These are phyloP conservation scores for Backusella macrospora DNA, from an alignment of 192 early-diverging fungal genomes.

Conservation along the genomic window DNA sequence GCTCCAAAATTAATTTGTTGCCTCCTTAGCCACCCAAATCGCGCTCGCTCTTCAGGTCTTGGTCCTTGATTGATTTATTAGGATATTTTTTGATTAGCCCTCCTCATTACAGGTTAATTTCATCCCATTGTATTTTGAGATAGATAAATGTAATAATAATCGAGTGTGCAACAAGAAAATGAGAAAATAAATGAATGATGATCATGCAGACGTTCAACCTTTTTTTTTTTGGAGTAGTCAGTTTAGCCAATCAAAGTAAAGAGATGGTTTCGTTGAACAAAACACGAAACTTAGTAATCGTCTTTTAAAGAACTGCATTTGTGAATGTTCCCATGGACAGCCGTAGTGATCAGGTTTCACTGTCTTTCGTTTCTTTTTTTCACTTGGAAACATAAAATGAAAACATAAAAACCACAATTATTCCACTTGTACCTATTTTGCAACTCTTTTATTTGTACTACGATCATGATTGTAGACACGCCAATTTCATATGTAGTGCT, in stretches of 20 bases:
- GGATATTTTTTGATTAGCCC: too few species aligned
- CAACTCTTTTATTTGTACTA: neutral
- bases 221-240: neutral
- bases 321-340: slow-evolving; percentile 7
- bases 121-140: too few species aligned
- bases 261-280: neutral
- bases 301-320: neutral
- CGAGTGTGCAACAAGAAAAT: neutral
- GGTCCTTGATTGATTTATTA: neutral
- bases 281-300: slow-evolving; percentile 7
- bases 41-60: neutral
- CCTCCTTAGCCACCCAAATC: neutral
- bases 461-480: neutral
- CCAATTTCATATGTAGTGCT: slow-evolving; percentile 12
- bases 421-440: neutral
- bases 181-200: neutral
- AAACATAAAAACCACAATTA: too few species aligned
- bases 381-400: too few species aligned
- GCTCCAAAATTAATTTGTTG: slow-evolving; percentile 15
- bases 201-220: neutral
- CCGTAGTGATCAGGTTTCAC: neutral
- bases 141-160: slow-evolving; percentile 1
- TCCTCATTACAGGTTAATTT: too few species aligned
- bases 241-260: neutral
- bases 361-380: neutral